phyloP scores from a whole-genome alignment of 495 filamentous ascomycete species.

The Daldinia grandis region DNA sequence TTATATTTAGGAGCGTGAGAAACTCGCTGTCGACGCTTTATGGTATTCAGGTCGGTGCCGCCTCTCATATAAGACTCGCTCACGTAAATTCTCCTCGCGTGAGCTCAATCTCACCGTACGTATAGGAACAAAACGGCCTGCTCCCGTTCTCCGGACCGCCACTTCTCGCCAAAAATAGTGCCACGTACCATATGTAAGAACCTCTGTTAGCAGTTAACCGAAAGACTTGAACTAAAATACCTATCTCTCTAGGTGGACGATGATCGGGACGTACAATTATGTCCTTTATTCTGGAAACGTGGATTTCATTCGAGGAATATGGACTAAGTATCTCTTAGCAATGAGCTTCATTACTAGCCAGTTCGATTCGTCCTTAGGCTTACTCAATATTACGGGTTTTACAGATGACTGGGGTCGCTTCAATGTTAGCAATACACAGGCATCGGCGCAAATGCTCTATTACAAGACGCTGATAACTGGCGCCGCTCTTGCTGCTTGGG shows the following conservation, averaged over 20 bases:
- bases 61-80: not conserved
- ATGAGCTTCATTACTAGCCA: slow-evolving; percentile 65
- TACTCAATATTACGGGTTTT: slow-evolving; percentile 64
- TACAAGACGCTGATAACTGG: slow-evolving; percentile 63
- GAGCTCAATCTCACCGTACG: slow-evolving; percentile 30
- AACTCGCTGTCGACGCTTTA: slow-evolving; percentile 71
- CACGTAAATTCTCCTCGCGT: slow-evolving; percentile 1
- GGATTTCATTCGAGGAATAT: slow-evolving; percentile 58
- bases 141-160: slow-evolving; percentile 65
- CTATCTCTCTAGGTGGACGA: slow-evolving; percentile 51
- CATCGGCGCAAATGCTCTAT: slow-evolving; percentile 67
- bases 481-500: slow-evolving; percentile 60
- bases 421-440: slow-evolving; percentile 61
- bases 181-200: slow-evolving; percentile 70
- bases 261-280: slow-evolving; percentile 72
- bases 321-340: slow-evolving; percentile 59
- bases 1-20: slow-evolving; percentile 57
- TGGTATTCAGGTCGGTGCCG: slow-evolving; percentile 57
- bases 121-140: slow-evolving; percentile 35
- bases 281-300: slow-evolving; percentile 65
- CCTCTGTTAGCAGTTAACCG: not conserved
- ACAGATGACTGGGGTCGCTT: slow-evolving; percentile 66
- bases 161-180: slow-evolving; percentile 62
- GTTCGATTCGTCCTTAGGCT: slow-evolving; percentile 56
- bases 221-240: not conserved